phyloP scores from a whole-genome alignment of 106 monocot species.

The Amphibolis antarctica region DNA sequence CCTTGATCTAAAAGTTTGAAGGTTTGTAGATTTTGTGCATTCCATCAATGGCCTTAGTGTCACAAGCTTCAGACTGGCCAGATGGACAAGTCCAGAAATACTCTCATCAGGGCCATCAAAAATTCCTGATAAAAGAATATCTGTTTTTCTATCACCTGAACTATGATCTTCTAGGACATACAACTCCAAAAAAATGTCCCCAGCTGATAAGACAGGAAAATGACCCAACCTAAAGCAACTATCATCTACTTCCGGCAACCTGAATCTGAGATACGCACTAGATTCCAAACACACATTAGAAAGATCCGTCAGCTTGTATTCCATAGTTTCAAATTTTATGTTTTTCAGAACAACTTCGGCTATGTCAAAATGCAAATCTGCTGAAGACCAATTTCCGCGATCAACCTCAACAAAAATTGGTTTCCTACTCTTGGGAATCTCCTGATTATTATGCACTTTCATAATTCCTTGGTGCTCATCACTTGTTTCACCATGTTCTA shows the following conservation, averaged over 20 bases:
- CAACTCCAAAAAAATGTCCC: constrained; percentile 48
- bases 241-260: constrained; percentile 35
- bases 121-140: constrained; percentile 42
- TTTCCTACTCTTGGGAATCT: constrained; percentile 7
- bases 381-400: constrained; percentile 17
- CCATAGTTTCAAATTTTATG: constrained; percentile 25
- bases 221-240: constrained; percentile 61
- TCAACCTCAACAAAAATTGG: constrained; percentile 52
- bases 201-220: constrained; percentile 51
- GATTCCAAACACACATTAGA: constrained; percentile 11
- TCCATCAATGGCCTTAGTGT: constrained; percentile 38
- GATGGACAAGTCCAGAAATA: constrained; percentile 69
- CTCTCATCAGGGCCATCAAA: constrained; percentile 87
- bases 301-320: constrained; percentile 14
- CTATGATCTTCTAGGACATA: constrained; percentile 11
- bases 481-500: constrained; percentile 4
- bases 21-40: constrained; percentile 6
- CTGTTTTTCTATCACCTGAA: constrained; percentile 13
- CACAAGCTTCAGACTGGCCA: constrained; percentile 50
- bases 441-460: constrained; percentile 6
- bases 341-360: constrained; percentile 63
- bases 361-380: constrained; percentile 56
- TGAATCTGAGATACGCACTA: constrained; percentile 38
- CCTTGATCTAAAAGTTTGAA: constrained; percentile 46
- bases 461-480: background rate